Evolutionary conservation across 805 yeast species (phyloP), one percentile per base, ranked within the genome.

Genomic region (Wickerhamomyces queroliae): DNA sequence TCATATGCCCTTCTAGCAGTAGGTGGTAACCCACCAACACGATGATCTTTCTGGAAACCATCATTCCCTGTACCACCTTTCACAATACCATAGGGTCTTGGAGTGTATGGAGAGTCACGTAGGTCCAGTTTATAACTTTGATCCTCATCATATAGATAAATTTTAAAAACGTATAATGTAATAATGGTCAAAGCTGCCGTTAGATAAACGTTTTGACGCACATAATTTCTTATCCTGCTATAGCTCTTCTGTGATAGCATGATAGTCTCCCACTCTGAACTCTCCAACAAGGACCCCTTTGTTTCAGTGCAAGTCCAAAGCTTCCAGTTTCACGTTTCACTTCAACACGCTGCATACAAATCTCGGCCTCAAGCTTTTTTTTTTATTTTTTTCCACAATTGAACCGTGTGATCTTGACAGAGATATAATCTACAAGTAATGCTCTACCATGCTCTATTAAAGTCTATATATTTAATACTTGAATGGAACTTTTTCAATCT

Each of bases 21-120:
- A 22, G 56, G 56, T 2, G 60, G 61, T 5, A 50, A 25, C 0
- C 60, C 60, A 16, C 57, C 56, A 4, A 21, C 18, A 33, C 59
- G 42, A 10, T 39, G 40, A 33, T 43, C 40, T 35, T 51, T 46
- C 22, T 46, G 47, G 34, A 33, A 55, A 2, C 58, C 50, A 3
- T 35, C 11, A 16, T 36, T 38, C 4, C 60, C 61, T 3, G 52
- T 54, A 2, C 60, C 60, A 10, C 60, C 61, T 31, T 44, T 42
- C 8, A 51, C 43, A 15, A 55, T 50, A 5, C 58, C 60, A 19
- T 37, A 49, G n/a, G n/a, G n/a, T 3, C 58, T 58, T 16, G 27
- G 36, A 0, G 53, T 46, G 1, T 53, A 46, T 10, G 33, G 32
- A 1, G 58, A 58, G 34, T 55, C 58, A 24, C 29, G 40, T 12